Conservation (phyloP, 2,329 filamentous ascomycete genomes). For the Chrysosporium keratinophilum region DNA sequence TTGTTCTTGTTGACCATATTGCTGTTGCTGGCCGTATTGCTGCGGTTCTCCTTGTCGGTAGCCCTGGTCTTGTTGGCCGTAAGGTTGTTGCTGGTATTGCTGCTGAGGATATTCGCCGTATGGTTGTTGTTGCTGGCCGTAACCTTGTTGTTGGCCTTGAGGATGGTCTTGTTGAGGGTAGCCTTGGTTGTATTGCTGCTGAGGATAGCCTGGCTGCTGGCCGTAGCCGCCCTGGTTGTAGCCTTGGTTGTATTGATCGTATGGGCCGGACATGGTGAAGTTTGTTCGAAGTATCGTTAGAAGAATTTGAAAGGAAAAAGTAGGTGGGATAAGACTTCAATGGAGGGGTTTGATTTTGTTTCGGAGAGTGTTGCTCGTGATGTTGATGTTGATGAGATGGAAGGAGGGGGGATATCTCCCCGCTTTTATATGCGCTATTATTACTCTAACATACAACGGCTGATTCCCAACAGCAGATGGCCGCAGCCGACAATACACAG, state of each 20-base stretch:
- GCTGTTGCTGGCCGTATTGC: slow-evolving; percentile 22
- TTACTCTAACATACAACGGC: background rate
- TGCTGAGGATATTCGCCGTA: slow-evolving; percentile 15
- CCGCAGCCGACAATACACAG: slow-evolving; percentile 1
- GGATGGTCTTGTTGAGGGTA: slow-evolving; percentile 17
- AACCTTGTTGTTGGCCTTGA: slow-evolving; percentile 19
- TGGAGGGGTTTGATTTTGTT: background rate
- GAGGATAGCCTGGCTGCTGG: slow-evolving; percentile 23
- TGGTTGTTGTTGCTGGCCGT: slow-evolving; percentile 15
- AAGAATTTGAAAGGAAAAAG: slow-evolving; percentile 4
- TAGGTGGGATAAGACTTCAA: background rate
- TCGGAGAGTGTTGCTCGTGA: background rate
- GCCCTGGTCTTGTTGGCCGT: slow-evolving; percentile 20
- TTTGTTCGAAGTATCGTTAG: background rate
- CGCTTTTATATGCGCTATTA: slow-evolving; percentile 12
- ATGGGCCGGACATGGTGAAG: slow-evolving; percentile 15
- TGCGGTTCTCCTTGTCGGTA: slow-evolving; percentile 22
- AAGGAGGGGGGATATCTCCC: slow-evolving; percentile 7
- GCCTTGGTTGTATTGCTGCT: slow-evolving; percentile 23
- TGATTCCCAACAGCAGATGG: background rate
- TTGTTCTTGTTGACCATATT: slow-evolving; percentile 17
- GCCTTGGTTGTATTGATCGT: slow-evolving; percentile 23
- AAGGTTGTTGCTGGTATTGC: slow-evolving; percentile 14
- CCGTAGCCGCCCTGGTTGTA: slow-evolving; percentile 21
- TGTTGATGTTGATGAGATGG: slow-evolving; percentile 6